A percentile compares a stretch with the other conserved stretches of the same genome.
These are phyloP conservation scores for Metschnikowia gelsemii DNA, from an alignment of 805 yeast species.

Conservation along the genomic window DNA sequence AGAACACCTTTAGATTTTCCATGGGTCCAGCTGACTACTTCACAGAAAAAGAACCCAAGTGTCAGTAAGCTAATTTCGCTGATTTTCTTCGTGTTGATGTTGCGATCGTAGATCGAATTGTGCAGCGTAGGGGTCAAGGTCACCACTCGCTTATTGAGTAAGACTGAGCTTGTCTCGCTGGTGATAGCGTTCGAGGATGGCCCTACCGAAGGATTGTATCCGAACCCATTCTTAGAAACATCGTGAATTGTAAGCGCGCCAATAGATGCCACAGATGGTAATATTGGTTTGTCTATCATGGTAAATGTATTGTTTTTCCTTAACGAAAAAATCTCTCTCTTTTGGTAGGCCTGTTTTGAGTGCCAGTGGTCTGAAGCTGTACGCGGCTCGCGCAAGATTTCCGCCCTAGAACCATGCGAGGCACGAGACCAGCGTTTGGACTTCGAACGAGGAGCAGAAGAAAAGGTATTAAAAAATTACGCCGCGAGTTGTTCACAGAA, in stretches of 20 bases:
- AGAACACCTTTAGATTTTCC: slow-evolving; percentile 62
- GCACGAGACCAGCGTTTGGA: background rate
- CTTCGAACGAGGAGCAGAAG: background rate
- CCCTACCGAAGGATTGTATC: slow-evolving; percentile 46
- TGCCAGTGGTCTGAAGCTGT: too few species aligned
- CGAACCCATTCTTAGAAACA: slow-evolving; percentile 32
- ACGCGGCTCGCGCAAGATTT: background rate
- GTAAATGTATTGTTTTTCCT: background rate
- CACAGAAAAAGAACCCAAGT: slow-evolving; percentile 67
- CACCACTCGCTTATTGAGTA: slow-evolving; percentile 33
- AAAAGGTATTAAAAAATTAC: too few species aligned
- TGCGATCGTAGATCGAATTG: slow-evolving; percentile 63
- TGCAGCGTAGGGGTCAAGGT: slow-evolving; percentile 35
- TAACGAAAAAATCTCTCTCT: background rate
- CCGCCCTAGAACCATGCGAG: background rate
- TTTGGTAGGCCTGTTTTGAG: background rate
- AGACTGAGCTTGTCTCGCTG: slow-evolving; percentile 36
- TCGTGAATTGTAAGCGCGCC: slow-evolving; percentile 22
- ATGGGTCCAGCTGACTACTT: slow-evolving; percentile 65
- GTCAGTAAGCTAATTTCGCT: slow-evolving; percentile 68
- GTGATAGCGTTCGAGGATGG: slow-evolving; percentile 40
- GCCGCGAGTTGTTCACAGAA: too few species aligned
- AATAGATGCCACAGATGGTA: slow-evolving; percentile 20
- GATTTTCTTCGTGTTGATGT: slow-evolving; percentile 56
- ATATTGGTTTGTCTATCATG: slow-evolving; percentile 21